Conservation (phyloP, 768 basidiomycete genomes). For the Mycena venus region DNA sequence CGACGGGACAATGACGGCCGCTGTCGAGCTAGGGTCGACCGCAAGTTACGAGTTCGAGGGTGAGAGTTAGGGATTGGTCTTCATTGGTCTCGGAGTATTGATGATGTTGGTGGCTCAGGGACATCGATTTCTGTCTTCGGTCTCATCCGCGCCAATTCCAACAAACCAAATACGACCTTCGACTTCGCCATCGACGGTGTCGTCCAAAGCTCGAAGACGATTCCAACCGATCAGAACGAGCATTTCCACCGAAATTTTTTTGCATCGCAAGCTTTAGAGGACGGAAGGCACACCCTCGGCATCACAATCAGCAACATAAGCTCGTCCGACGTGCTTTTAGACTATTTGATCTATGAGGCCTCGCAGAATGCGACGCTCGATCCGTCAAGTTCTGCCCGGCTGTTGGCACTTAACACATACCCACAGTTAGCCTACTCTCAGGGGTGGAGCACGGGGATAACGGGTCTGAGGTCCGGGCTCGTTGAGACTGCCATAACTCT, state of each 20-base stretch:
- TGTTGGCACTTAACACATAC: not conserved
- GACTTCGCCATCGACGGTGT: not conserved
- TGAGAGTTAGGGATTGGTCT: not conserved
- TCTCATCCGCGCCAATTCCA: not conserved
- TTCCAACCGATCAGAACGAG: not conserved
- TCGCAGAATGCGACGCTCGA: not conserved
- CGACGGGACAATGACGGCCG: not conserved
- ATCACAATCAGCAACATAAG: not conserved
- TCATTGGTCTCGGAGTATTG: not conserved
- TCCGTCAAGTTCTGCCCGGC: not conserved
- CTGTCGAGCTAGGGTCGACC: slow-evolving; percentile 3
- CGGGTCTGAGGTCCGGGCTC: not conserved
- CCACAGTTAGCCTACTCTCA: not conserved
- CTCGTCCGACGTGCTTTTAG: not conserved
- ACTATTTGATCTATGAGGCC: slow-evolving; percentile 9
- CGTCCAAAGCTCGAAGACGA: no score
- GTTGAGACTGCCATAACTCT: not conserved
- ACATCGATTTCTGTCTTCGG: not conserved
- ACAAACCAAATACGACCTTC: not conserved
- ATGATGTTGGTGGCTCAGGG: no score
- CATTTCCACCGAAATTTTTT: not conserved
- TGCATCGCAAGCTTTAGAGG: not conserved
- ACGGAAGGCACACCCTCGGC: not conserved
- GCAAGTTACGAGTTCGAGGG: not conserved
- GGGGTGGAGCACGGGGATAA: not conserved